Percentiles rank a stretch among this genome's conserved stretches.
Evolutionary conservation across 305 asterid genomes (phyloP).

Genomic region (Plantago lanceolata): DNA sequence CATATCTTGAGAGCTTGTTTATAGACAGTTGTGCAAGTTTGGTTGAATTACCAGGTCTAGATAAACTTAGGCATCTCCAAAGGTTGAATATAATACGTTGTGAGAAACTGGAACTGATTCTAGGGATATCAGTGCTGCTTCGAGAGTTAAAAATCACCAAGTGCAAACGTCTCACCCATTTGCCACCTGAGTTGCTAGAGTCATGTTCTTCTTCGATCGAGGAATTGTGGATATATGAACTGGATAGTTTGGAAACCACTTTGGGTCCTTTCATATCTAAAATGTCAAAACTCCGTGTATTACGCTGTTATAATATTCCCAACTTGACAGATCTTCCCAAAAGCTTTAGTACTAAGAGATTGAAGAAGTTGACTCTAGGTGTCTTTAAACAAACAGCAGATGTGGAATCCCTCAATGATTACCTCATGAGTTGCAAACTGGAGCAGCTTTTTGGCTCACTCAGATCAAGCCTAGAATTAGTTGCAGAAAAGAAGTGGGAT

Average conservation of each 20-base stretch:
- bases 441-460: neutral
- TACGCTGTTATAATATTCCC: conserved; percentile 2
- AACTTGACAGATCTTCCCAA: neutral
- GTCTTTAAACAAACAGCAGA: conserved; percentile 1
- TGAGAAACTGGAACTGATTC: conserved; percentile 7
- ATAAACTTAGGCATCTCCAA: neutral
- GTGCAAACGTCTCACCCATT: conserved; percentile 15
- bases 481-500: conserved; percentile 15
- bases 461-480: neutral
- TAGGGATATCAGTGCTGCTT: no score
- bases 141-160: neutral
- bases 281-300: conserved; percentile 2
- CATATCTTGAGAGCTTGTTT: neutral
- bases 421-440: conserved; percentile 5
- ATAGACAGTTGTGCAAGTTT: neutral
- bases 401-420: neutral
- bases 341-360: neutral
- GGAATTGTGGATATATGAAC: neutral
- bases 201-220: neutral
- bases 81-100: neutral
- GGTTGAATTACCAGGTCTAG: conserved; percentile 9
- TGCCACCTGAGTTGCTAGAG: conserved; percentile 12
- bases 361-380: conserved; percentile 9
- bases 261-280: neutral
- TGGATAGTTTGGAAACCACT: neutral